Evolutionary conservation across 805 yeast species (phyloP), one percentile per base, ranked within the genome.

Genomic region (Hanseniaspora jakobsenii): DNA sequence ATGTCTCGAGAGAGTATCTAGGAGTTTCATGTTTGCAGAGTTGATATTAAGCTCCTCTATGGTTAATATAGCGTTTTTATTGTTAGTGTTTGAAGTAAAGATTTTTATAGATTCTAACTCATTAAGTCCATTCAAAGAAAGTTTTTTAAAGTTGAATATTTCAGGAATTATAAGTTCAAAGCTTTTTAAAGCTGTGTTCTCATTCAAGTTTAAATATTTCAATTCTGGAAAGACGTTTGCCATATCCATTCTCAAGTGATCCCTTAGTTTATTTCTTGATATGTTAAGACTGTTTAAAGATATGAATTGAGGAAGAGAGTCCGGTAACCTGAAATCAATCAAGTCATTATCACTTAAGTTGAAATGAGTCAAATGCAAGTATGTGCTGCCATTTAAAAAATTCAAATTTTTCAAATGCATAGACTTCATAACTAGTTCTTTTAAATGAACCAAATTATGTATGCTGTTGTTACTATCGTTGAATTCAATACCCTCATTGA

Each of bases 321-420:
- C 9, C 1, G 39, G 43, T 12, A 16, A 10, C 4, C 17, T 19
- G 10, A 44, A 37, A 8, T 9, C 5, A 14, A n/a, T 19, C 18
- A 44, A 32, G n/a, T 37, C 27, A 28, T 44, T 44, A 19, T 44
- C 26, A 16, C 32, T 35, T 3, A 44, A 27, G 22, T 44, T 32
- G n/a, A 44, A 28, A 13, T 36, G 40, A 10, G 37, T 40, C 29
- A 44, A 32, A 14, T 44, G 42, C 6, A 44, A 21, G 12, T 36
- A 30, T 5, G 30, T 44, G 8, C 42, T 37, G 16, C 38, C 35
- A 4, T 13, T 23, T 9, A 31, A 28, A 37, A 44, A 38, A 7
- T 44, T 26, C 6, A 44, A 14, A 27, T 32, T 18, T 21, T 28
- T 21, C 19, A 44, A 23, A 22, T 44, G 48, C 43, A 44, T 37